Base-by-base conservation (phyloP, 345 rosid genomes). In the Anacardium occidentale region DNA sequence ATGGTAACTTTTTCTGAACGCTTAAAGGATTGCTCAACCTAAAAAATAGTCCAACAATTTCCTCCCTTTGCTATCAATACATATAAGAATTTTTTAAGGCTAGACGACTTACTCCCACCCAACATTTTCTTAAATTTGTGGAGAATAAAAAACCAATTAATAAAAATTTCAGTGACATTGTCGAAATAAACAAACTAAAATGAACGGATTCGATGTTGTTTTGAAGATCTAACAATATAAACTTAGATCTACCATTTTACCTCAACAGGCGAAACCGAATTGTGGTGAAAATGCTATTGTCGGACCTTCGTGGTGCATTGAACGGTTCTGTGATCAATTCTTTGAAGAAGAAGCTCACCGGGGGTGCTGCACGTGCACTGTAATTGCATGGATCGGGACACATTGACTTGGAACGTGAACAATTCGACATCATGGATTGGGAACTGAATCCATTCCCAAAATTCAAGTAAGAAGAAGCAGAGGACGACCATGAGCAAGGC, bases 241-340 rank as follows among this genome's bases (percentile, higher is more conserved):
- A 52, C 42, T 69, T 84, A 80, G 95, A 91, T 91, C 98, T 83
- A 78, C 25, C 74, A 71, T 79, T 62, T 8, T 84, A 96, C 99
- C 97, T 96, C 88, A 96, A 62, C 59, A 98, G 98, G 68, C 98
- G 72, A 77, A 96, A 96, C 68, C 99, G 95, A 83, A 96, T 90
- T 78, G 99, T 93, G 66, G 93, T 98, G 62, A 95, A 93, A 45
- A 96, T 93, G 73, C 97, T 96, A 76, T 96, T 97, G 12, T 88
- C 92, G 14, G 92, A 83, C 80, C 82, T 85, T 29, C 14, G 69
- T 73, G 87, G 74, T 53, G 79, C 78, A 6, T 87, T 97, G 78
- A 82, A 10, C n/a, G 88, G 86, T 76, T 90, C 97, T 5, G 83
- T 85, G 44, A 86, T 64, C 74, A 96, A 75, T 83, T 90, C 99